Evolutionary conservation across 1,139 yeast genomes (phyloP).

Genomic region (Taiozyma sp.): DNA sequence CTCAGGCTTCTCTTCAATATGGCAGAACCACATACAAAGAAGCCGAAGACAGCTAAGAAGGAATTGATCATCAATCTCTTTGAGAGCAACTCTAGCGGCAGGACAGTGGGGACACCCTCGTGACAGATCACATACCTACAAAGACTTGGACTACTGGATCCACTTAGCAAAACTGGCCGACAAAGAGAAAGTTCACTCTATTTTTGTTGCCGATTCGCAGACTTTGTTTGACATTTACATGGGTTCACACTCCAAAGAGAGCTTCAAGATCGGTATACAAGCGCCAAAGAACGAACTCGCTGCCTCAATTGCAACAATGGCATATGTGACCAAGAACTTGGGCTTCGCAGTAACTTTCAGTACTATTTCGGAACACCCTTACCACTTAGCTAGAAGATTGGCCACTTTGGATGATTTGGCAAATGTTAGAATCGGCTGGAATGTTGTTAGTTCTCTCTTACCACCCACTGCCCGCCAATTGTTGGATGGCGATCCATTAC

Average conservation of each 20-base stretch:
- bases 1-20: too few species aligned
- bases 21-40: too few species aligned
- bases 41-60: too few species aligned
- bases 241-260: slow-evolving; percentile 14
- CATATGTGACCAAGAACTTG: slow-evolving; percentile 34
- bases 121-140: slow-evolving; percentile 28
- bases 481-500: too few species aligned
- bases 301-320: slow-evolving; percentile 34
- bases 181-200: slow-evolving; percentile 35
- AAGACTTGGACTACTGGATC: slow-evolving; percentile 40
- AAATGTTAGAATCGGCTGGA: slow-evolving; percentile 40
- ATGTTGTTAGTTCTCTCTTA: slow-evolving; percentile 37
- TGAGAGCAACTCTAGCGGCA: slow-evolving; percentile 4
- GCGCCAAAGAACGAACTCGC: slow-evolving; percentile 27
- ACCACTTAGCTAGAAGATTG: slow-evolving; percentile 35
- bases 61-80: too few species aligned
- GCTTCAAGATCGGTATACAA: too few species aligned
- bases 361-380: slow-evolving; percentile 40
- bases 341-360: slow-evolving; percentile 37
- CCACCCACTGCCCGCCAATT: slow-evolving; percentile 23
- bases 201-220: slow-evolving; percentile 40
- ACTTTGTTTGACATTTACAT: slow-evolving; percentile 35
- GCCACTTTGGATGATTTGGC: slow-evolving; percentile 38
- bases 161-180: slow-evolving; percentile 27
- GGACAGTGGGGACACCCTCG: slow-evolving; percentile 38